Evolutionary conservation across 495 filamentous ascomycete species (phyloP).

Genomic region (Aspergillus sparsus): DNA sequence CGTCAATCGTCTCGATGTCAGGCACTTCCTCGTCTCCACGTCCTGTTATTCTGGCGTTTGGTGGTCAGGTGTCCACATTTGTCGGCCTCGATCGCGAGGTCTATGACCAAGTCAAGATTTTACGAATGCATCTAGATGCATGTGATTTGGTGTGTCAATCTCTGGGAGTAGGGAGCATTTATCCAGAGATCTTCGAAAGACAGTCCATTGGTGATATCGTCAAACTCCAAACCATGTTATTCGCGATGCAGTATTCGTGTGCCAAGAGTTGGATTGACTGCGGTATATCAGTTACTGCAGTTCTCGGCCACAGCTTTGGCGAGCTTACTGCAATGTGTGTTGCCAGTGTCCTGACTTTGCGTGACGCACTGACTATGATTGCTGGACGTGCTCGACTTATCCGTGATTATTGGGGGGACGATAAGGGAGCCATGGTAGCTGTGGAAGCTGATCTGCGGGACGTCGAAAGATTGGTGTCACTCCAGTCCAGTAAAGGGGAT

Average conservation of each 20-base stretch:
- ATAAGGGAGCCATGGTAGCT: slow-evolving; percentile 52
- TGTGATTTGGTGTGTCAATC: slow-evolving; percentile 9
- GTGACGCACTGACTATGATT: slow-evolving; percentile 43
- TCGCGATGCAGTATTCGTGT: slow-evolving; percentile 49
- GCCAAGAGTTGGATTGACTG: slow-evolving; percentile 49
- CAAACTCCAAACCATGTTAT: slow-evolving; percentile 41
- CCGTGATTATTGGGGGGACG: slow-evolving; percentile 43
- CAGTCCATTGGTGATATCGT: slow-evolving; percentile 38
- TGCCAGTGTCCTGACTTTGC: slow-evolving; percentile 33
- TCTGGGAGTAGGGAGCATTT: slow-evolving; percentile 39
- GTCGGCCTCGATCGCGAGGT: slow-evolving; percentile 41
- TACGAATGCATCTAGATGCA: slow-evolving; percentile 36
- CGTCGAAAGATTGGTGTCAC: neutral
- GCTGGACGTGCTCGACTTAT: slow-evolving; percentile 44
- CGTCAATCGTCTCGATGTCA: neutral
- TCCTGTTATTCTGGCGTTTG: slow-evolving; percentile 54
- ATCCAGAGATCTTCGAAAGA: slow-evolving; percentile 46
- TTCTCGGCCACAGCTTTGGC: slow-evolving; percentile 54
- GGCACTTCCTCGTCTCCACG: neutral
- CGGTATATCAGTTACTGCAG: slow-evolving; percentile 29
- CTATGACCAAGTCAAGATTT: slow-evolving; percentile 31
- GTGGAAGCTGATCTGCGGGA: slow-evolving; percentile 29
- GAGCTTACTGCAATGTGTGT: slow-evolving; percentile 43
- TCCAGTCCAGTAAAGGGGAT: neutral
- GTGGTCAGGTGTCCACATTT: slow-evolving; percentile 47